phyloP scores from a whole-genome alignment of 805 yeast species.

The Kockiozyma suomiensis region DNA sequence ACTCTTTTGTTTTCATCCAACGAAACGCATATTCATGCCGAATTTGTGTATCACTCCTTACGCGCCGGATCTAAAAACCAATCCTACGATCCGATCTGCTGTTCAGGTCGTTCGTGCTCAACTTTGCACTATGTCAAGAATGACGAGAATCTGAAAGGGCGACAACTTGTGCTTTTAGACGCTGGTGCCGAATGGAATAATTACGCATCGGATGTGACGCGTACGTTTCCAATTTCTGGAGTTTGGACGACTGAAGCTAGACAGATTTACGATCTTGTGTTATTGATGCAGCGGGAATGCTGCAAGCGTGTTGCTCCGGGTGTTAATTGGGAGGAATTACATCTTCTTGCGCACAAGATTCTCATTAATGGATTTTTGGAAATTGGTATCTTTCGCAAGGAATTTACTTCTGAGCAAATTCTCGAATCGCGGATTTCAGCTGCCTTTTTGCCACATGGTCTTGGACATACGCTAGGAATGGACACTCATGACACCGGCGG shows the following conservation, averaged over 20 bases:
- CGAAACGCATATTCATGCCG: slow-evolving; percentile 94
- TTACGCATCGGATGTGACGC: slow-evolving; percentile 91
- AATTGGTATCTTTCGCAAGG: slow-evolving; percentile 70
- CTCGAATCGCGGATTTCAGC: slow-evolving; percentile 70
- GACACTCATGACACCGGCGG: slow-evolving; percentile 98
- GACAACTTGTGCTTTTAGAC: slow-evolving; percentile 76
- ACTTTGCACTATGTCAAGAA: slow-evolving; percentile 88
- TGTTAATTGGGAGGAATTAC: slow-evolving; percentile 81
- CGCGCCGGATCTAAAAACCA: slow-evolving; percentile 90
- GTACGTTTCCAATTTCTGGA: slow-evolving; percentile 92
- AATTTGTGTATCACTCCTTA: slow-evolving; percentile 87
- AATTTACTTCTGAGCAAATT: slow-evolving; percentile 57
- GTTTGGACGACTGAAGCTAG: slow-evolving; percentile 87
- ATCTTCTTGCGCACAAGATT: slow-evolving; percentile 74
- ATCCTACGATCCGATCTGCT: slow-evolving; percentile 94
- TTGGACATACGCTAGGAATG: slow-evolving; percentile 92
- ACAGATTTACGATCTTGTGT: slow-evolving; percentile 76
- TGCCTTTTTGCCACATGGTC: slow-evolving; percentile 90
- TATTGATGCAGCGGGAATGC: slow-evolving; percentile 76
- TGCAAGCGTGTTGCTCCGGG: slow-evolving; percentile 81
- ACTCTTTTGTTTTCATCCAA: slow-evolving; percentile 82
- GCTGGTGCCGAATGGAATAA: slow-evolving; percentile 98
- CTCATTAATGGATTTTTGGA: slow-evolving; percentile 69
- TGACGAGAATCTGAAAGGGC: slow-evolving; percentile 58
- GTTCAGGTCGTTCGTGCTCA: slow-evolving; percentile 89